A percentile compares a stretch with the other conserved stretches of the same genome.
Evolutionary conservation across 1,284 basidiomycete genomes (phyloP).

Genomic region (Earliella scabrosa): DNA sequence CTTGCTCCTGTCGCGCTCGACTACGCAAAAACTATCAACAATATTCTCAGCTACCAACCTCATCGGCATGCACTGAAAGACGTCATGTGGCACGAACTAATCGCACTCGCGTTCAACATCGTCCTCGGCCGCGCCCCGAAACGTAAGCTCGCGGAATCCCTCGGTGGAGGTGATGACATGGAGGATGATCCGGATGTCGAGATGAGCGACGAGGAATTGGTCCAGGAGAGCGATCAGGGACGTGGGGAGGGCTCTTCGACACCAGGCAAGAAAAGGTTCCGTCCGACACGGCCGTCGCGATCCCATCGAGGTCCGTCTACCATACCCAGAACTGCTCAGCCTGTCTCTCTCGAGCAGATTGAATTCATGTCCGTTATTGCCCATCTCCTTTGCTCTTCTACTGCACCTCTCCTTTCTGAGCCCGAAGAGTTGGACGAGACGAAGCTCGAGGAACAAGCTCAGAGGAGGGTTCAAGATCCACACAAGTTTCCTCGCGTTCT

Average conservation of each 20-base stretch:
- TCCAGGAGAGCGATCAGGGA: conserved; percentile 27
- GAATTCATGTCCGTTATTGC: conserved; percentile 74
- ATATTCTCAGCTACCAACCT: conserved; percentile 64
- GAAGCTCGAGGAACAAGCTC: neutral
- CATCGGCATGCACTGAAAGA: conserved; percentile 81
- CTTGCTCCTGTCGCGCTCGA: conserved; percentile 74
- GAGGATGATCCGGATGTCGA: conserved; percentile 13
- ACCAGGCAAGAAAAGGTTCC: conserved; percentile 1
- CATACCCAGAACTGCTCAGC: conserved; percentile 17
- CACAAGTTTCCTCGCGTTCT: conserved; percentile 15
- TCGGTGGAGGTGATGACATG: conserved; percentile 24
- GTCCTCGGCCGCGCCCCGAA: conserved; percentile 68
- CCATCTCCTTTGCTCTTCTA: conserved; percentile 64
- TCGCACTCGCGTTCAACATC: conserved; percentile 78
- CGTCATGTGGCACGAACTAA: conserved; percentile 68
- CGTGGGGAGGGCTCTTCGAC: conserved; percentile 5
- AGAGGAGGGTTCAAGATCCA: neutral
- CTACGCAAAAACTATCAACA: conserved; percentile 80
- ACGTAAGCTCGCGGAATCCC: conserved; percentile 38
- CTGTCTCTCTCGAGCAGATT: conserved; percentile 65
- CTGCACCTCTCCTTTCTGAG: conserved; percentile 54
- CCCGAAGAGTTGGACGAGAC: neutral
- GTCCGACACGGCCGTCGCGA: conserved; percentile 6
- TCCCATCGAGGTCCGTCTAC: conserved; percentile 9
- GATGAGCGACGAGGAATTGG: conserved; percentile 22